Conservation (phyloP, 1,284 basidiomycete species). For the Moniliella sp. region DNA sequence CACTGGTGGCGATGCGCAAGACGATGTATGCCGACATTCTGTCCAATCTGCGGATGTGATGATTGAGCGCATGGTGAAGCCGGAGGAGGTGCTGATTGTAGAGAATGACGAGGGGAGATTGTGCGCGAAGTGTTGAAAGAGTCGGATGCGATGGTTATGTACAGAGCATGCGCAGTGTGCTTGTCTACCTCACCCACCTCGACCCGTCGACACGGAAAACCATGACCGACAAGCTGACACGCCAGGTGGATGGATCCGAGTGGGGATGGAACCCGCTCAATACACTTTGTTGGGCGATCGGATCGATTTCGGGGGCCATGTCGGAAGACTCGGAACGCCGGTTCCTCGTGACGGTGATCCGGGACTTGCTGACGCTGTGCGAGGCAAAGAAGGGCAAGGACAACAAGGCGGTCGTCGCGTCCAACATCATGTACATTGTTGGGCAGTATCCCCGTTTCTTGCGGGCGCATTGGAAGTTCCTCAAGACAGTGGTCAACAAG, state of each 20-base stretch:
- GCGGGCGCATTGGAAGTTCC: conserved; percentile 99
- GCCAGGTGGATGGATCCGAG: conserved; percentile 88
- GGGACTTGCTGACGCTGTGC: conserved; percentile 81
- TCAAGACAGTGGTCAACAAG: conserved; percentile 99
- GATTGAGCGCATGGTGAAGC: conserved; percentile 98
- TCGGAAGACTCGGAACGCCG: conserved; percentile 94
- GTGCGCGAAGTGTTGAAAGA: conserved; percentile 99
- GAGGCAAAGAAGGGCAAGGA: conserved; percentile 99
- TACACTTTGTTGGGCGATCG: conserved; percentile 98
- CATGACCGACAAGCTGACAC: conserved; percentile 63
- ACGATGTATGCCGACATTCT: conserved; percentile 72
- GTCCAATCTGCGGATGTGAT: conserved; percentile 79
- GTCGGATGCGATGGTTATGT: conserved; percentile 88
- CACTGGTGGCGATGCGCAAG: conserved; percentile 47
- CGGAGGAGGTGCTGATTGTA: conserved; percentile 93
- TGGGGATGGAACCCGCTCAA: conserved; percentile 99
- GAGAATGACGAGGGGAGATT: conserved; percentile 98
- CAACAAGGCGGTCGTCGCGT: conserved; percentile 98
- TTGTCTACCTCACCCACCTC: conserved; percentile 79
- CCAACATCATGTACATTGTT: conserved; percentile 99
- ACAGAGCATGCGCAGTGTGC: conserved; percentile 92
- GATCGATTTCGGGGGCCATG: conserved; percentile 97
- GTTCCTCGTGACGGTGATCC: conserved; percentile 96
- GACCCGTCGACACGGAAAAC: conserved; percentile 88
- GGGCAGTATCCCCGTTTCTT: conserved; percentile 98